Conservation (phyloP, 2,329 filamentous ascomycete genomes). For the Bipolaris sorokiniana region DNA sequence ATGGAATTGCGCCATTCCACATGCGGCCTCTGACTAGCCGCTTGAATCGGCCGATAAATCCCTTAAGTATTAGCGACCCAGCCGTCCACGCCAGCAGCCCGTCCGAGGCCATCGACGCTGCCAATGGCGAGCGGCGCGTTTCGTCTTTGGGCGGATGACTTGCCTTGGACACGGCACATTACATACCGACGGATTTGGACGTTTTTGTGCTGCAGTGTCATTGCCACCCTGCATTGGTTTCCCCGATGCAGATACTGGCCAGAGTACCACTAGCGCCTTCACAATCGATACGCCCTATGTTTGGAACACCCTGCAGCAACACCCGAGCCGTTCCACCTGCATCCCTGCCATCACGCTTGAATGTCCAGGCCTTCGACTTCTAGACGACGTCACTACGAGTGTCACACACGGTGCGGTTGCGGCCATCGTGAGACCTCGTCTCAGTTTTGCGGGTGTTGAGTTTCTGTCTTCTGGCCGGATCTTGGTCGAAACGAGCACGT, state of each 20-base stretch:
- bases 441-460: background rate
- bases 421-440: background rate
- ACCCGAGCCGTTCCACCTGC: slow-evolving; percentile 4
- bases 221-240: slow-evolving; percentile 14
- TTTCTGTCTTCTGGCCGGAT: background rate
- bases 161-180: background rate
- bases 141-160: background rate
- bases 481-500: background rate
- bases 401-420: background rate
- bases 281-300: slow-evolving; percentile 18
- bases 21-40: slow-evolving; percentile 1
- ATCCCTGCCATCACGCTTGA: slow-evolving; percentile 3
- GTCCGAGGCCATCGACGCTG: background rate
- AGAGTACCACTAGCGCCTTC: background rate
- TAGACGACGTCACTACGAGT: background rate
- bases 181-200: background rate
- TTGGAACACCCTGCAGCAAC: slow-evolving; percentile 8
- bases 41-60: background rate
- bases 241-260: background rate
- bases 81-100: background rate
- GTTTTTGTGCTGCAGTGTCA: slow-evolving; percentile 4
- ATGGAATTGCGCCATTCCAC: slow-evolving; percentile 4
- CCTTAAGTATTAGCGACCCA: background rate
- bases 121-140: background rate
- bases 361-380: background rate